Evolutionary conservation across 345 rosid species (phyloP).

Genomic region (thale cress (Arabidopsis thaliana)): DNA sequence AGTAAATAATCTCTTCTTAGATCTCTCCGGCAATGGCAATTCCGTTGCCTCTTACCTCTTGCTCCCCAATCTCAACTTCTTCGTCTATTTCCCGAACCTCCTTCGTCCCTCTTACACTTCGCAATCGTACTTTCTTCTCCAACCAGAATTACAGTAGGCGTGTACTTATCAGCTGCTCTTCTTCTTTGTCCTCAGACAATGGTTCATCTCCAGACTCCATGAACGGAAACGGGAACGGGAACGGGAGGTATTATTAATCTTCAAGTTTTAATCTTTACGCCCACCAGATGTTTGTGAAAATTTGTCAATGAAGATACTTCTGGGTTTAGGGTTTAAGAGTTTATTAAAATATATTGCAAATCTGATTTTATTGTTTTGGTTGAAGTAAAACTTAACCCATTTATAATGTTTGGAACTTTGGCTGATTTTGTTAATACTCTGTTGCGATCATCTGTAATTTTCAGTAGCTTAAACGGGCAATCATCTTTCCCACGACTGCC

Average conservation of each 20-base stretch:
- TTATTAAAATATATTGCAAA: constrained; percentile 1
- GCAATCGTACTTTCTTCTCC: constrained; percentile 34
- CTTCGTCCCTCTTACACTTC: constrained; percentile 46
- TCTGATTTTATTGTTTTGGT: neutral
- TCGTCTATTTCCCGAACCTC: constrained; percentile 40
- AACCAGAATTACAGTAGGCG: constrained; percentile 45
- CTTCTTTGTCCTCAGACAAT: constrained; percentile 54
- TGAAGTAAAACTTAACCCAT: neutral
- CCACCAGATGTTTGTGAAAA: constrained; percentile 52
- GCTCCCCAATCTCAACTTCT: constrained; percentile 43
- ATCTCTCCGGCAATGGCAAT: constrained; percentile 54
- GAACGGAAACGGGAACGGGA: constrained; percentile 46
- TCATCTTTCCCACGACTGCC: constrained; percentile 59
- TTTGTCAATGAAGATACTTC: constrained; percentile 43
- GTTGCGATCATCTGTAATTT: constrained; percentile 7
- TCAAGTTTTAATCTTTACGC: neutral
- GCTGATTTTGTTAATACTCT: neutral
- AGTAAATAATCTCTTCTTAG: constrained; percentile 7
- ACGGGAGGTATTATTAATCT: constrained; percentile 48
- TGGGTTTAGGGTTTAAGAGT: constrained; percentile 22
- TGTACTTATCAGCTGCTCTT: constrained; percentile 53
- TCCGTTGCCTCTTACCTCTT: constrained; percentile 44
- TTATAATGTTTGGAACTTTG: neutral
- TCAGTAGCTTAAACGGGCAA: constrained; percentile 54
- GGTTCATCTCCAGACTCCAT: constrained; percentile 57